A percentile compares a stretch with the other conserved stretches of the same genome.
phyloP scores from a whole-genome alignment of 2,329 filamentous ascomycete species.

The Epichloe typhina region DNA sequence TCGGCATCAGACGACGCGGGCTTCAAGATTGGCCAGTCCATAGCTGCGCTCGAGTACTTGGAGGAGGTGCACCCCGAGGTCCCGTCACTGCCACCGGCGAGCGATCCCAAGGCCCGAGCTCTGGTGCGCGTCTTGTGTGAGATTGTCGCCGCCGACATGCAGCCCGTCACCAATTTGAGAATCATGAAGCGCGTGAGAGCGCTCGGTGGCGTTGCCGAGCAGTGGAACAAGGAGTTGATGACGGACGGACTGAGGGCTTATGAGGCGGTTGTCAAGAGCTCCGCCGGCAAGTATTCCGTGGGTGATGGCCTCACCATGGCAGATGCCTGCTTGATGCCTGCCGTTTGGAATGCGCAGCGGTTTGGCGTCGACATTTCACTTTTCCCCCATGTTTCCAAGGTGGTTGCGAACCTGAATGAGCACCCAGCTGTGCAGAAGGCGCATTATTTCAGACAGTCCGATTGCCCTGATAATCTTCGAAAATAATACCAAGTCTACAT shows the following conservation, averaged over 20 bases:
- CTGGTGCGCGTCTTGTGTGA: constrained; percentile 37
- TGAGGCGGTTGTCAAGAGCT: constrained; percentile 27
- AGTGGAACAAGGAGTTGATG: constrained; percentile 40
- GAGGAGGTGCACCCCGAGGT: constrained; percentile 37
- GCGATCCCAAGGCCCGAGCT: constrained; percentile 30
- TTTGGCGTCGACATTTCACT: constrained; percentile 36
- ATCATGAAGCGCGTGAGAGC: constrained; percentile 35
- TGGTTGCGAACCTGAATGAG: constrained; percentile 32
- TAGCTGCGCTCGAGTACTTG: constrained; percentile 49
- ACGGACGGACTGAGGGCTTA: constrained; percentile 41
- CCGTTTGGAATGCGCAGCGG: constrained; percentile 42
- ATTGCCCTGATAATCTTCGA: constrained; percentile 25
- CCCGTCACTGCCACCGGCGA: constrained; percentile 35
- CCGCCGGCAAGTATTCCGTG: constrained; percentile 38
- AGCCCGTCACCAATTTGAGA: constrained; percentile 46
- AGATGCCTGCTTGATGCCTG: constrained; percentile 44
- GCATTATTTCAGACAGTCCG: constrained; percentile 40
- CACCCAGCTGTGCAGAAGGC: constrained; percentile 38
- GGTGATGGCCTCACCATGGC: constrained; percentile 43
- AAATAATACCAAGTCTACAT: background rate
- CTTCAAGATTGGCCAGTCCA: constrained; percentile 39
- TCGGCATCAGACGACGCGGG: constrained; percentile 10
- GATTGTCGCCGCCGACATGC: constrained; percentile 43
- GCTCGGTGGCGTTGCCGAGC: constrained; percentile 27
- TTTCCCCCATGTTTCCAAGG: constrained; percentile 32